These are phyloP conservation scores for Torulaspora maleeae DNA, from an alignment of 805 yeast genomes.

Conservation along the genomic window DNA sequence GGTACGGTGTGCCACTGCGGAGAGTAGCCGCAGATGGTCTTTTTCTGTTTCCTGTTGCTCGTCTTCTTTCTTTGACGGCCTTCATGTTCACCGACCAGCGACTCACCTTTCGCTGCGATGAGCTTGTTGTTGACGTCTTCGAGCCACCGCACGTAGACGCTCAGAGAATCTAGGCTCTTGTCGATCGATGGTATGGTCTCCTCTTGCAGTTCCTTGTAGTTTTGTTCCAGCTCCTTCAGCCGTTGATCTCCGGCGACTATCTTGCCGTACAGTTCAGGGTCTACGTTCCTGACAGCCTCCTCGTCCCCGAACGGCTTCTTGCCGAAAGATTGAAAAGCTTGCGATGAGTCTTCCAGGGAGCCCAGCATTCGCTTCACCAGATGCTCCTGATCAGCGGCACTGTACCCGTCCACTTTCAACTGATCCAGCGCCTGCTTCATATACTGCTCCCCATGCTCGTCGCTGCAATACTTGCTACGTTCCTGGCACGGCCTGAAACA, in stretches of 20 bases:
- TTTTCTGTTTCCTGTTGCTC: constrained; percentile 13
- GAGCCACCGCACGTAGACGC: constrained; percentile 34
- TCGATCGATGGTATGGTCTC: constrained; percentile 16
- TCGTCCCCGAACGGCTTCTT: constrained; percentile 16
- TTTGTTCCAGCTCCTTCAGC: constrained; percentile 15
- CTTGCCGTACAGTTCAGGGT: constrained; percentile 17
- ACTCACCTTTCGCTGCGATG: constrained; percentile 5
- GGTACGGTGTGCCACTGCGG: constrained; percentile 13
- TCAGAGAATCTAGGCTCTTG: constrained; percentile 13
- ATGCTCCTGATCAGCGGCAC: constrained; percentile 3
- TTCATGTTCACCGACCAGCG: background rate
- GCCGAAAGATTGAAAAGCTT: constrained; percentile 24
- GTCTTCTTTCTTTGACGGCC: constrained; percentile 17
- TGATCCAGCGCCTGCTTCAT: constrained; percentile 13
- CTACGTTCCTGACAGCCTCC: constrained; percentile 14
- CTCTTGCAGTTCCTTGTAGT: constrained; percentile 13
- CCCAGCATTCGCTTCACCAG: constrained; percentile 10
- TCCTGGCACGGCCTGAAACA: constrained; percentile 42
- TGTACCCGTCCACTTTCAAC: constrained; percentile 10
- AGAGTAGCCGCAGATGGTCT: constrained; percentile 31
- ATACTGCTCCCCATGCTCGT: constrained; percentile 56
- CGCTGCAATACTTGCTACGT: constrained; percentile 67
- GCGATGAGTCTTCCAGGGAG: constrained; percentile 2
- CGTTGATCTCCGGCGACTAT: constrained; percentile 19
- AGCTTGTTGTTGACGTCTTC: constrained; percentile 22